Evolutionary conservation across 495 filamentous ascomycete genomes (phyloP), one percentile per base, ranked within the genome.

Genomic region (Neurospora cerealis): DNA sequence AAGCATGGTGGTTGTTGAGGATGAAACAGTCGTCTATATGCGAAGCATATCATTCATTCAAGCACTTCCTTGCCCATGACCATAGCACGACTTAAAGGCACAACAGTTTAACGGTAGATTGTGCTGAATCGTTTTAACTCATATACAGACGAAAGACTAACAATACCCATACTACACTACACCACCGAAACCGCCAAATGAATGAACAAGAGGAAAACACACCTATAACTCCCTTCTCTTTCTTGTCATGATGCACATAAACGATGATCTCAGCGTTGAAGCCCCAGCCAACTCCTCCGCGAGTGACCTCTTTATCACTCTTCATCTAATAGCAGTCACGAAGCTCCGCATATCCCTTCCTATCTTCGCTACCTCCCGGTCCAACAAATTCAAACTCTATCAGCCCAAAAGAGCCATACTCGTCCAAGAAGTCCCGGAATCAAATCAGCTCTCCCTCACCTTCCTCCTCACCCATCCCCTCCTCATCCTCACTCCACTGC

Each of bases 401-500:
- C 54, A 17, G 5, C 48, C 48, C 24, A 13, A 62, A 32, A 32
- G 24, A 17, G 48, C 13, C 48, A 7, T 7, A 8, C 13, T 7
- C 54, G 10, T 66, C 54, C 54, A 66, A 34, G 2, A 34, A 34
- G 5, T 62, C 24, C 54, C 24, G 3, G 3, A 19, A 66, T 66
- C 54, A 82, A 44, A 82, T 41, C 69, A 85, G 71, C 42, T 85
- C 78, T 8, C 82, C 82, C 78, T 86, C 85, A 11, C 84, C 85
- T 69, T 86, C 85, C 48, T 83, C 85, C 66, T 83, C 83, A 3
- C 71, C 81, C n/a, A 72, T 75, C 54, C 54, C 54, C 17, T 79
- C 85, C 13, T 85, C 83, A 32, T 85, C 84, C 70, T 86, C 84
- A 37, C 83, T 82, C 82, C 83, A 87, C 46, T 86, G 84, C 44